Percentiles rank a stretch among this genome's conserved stretches.
Evolutionary conservation across 1,284 basidiomycete genomes (phyloP).

Genomic region (Microbotryum saponariae): DNA sequence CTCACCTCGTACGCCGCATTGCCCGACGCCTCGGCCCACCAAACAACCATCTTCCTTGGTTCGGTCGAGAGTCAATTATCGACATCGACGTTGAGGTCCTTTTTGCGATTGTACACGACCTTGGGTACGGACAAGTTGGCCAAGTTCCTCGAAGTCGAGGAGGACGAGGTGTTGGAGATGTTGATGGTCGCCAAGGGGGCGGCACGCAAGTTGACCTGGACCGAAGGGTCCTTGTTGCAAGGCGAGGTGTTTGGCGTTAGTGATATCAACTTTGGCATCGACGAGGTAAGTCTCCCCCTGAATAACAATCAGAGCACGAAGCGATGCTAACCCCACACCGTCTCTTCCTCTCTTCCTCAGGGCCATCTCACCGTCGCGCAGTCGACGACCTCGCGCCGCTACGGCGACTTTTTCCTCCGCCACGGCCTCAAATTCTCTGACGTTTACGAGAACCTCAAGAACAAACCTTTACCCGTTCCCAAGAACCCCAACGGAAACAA

Average conservation of each 20-base stretch:
- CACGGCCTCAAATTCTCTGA: constrained; percentile 25
- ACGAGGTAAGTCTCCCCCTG: constrained; percentile 55
- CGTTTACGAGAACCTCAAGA: constrained; percentile 22
- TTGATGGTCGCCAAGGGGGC: constrained; percentile 94
- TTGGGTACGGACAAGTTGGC: constrained; percentile 87
- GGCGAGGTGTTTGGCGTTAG: constrained; percentile 82
- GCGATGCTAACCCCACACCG: not conserved
- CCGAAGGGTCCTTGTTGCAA: constrained; percentile 59
- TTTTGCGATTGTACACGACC: constrained; percentile 91
- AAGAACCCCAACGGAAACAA: not conserved
- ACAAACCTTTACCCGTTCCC: constrained; percentile 30
- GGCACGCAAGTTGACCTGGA: constrained; percentile 54
- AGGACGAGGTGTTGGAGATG: constrained; percentile 91
- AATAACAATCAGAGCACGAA: too few species aligned
- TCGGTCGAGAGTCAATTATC: constrained; percentile 68
- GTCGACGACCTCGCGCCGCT: constrained; percentile 81
- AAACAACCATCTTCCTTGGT: constrained; percentile 71
- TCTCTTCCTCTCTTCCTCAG: not conserved
- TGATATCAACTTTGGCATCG: constrained; percentile 91
- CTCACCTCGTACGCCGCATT: constrained; percentile 37
- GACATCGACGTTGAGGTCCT: constrained; percentile 77
- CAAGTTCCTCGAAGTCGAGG: constrained; percentile 72
- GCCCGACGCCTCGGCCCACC: constrained; percentile 71
- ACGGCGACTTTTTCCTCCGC: constrained; percentile 94
- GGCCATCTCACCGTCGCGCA: constrained; percentile 58